phyloP scores from a whole-genome alignment of 2,329 filamentous ascomycete species.

The Exophiala sideris region DNA sequence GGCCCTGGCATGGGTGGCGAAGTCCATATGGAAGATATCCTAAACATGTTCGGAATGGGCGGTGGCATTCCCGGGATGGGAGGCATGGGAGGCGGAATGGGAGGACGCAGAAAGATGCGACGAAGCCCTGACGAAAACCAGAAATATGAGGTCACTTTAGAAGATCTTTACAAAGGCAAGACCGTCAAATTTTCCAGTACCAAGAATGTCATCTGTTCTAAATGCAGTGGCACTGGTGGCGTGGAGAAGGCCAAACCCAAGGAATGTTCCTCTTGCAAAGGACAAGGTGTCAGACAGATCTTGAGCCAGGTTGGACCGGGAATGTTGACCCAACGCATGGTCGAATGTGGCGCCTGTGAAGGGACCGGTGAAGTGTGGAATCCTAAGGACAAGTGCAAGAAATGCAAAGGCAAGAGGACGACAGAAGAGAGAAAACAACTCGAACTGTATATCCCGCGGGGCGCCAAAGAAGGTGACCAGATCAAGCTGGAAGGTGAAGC shows the following conservation, averaged over 20 bases:
- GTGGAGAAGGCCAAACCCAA: slow-evolving; percentile 87
- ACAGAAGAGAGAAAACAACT: slow-evolving; percentile 87
- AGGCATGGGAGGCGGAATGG: slow-evolving; percentile 46
- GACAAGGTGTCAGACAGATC: slow-evolving; percentile 70
- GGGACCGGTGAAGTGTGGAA: slow-evolving; percentile 85
- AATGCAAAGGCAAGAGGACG: slow-evolving; percentile 91
- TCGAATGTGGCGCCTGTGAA: slow-evolving; percentile 77
- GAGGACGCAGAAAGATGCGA: slow-evolving; percentile 56
- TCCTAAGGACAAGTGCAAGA: slow-evolving; percentile 97
- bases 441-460: slow-evolving; percentile 75
- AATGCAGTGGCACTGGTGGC: slow-evolving; percentile 84
- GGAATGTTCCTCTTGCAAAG: slow-evolving; percentile 79
- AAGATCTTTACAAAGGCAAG: slow-evolving; percentile 98
- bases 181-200: slow-evolving; percentile 95
- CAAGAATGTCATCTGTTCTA: slow-evolving; percentile 84
- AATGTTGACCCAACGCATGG: slow-evolving; percentile 74
- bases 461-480: slow-evolving; percentile 68
- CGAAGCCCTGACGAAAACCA: slow-evolving; percentile 83
- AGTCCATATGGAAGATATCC: slow-evolving; percentile 72
- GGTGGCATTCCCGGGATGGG: slow-evolving; percentile 49
- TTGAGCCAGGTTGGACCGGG: slow-evolving; percentile 83
- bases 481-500: slow-evolving; percentile 92
- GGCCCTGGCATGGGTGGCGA: slow-evolving; percentile 67
- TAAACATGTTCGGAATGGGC: slow-evolving; percentile 66
- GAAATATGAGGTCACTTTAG: slow-evolving; percentile 83